These are phyloP conservation scores for Cyberlindnera nakhonratchasimensis DNA, from an alignment of 805 yeast species.

Conservation along the genomic window DNA sequence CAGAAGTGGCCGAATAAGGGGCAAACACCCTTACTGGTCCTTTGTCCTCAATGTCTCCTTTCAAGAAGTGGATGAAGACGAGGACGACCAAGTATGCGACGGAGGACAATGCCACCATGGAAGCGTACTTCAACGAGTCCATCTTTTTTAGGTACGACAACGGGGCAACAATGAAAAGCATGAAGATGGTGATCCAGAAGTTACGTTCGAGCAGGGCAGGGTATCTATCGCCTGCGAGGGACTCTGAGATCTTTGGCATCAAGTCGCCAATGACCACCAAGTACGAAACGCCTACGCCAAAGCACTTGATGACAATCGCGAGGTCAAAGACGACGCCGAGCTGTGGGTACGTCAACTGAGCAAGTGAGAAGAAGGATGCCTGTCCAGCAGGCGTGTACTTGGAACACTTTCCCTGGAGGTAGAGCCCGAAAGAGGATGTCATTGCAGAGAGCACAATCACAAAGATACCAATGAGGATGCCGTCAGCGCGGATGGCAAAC, in stretches of 20 bases:
- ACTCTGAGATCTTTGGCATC: slow-evolving; percentile 54
- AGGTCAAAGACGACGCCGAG: slow-evolving; percentile 59
- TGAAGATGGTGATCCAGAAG: slow-evolving; percentile 60
- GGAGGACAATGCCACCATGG: slow-evolving; percentile 76
- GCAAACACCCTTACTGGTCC: slow-evolving; percentile 49
- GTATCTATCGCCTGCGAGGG: slow-evolving; percentile 24
- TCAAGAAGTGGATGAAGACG: slow-evolving; percentile 67
- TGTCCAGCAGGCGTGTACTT: slow-evolving; percentile 49
- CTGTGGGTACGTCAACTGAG: slow-evolving; percentile 58
- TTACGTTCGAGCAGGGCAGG: slow-evolving; percentile 38
- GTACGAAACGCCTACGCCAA: slow-evolving; percentile 67
- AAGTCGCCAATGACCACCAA: slow-evolving; percentile 68
- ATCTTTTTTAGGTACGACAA: slow-evolving; percentile 70
- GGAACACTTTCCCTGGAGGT: slow-evolving; percentile 57
- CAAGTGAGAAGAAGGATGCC: slow-evolving; percentile 62
- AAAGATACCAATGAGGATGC: slow-evolving; percentile 53
- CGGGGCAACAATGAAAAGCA: slow-evolving; percentile 42
- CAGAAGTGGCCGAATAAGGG: slow-evolving; percentile 44
- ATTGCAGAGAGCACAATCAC: slow-evolving; percentile 61
- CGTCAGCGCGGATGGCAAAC: slow-evolving; percentile 64
- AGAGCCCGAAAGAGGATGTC: slow-evolving; percentile 66
- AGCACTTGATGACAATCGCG: slow-evolving; percentile 68
- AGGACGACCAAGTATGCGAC: slow-evolving; percentile 73
- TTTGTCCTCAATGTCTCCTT: slow-evolving; percentile 50
- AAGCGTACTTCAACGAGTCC: slow-evolving; percentile 82